Conservation (phyloP, 1,139 yeast species). For the Yamadazyma pseudoaaseri region DNA sequence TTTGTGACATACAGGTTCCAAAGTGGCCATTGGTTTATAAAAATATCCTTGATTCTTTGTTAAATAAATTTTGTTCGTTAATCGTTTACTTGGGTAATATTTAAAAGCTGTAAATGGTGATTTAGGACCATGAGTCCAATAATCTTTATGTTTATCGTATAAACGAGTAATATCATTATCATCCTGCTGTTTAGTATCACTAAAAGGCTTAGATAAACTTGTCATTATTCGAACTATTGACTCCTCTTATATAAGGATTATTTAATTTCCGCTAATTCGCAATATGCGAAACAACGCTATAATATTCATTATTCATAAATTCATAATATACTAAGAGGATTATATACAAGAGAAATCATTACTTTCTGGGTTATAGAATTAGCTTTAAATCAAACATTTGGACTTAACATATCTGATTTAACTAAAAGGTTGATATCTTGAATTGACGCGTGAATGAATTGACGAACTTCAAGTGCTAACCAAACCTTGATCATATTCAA, state of each 20-base stretch:
- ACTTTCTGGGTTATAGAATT: no score
- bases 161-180: not conserved
- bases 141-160: constrained; percentile 2
- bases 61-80: constrained; percentile 18
- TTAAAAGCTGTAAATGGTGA: constrained; percentile 29
- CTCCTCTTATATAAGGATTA: no score
- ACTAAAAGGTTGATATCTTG: constrained; percentile 59
- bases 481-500: constrained; percentile 86
- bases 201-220: no score
- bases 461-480: constrained; percentile 87
- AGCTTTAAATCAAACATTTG: constrained; percentile 30
- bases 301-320: no score
- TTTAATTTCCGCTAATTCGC: no score
- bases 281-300: no score
- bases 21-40: constrained; percentile 25
- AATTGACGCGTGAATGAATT: constrained; percentile 80
- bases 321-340: no score
- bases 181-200: not conserved
- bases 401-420: constrained; percentile 52
- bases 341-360: no score
- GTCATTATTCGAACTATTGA: no score
- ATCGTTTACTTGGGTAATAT: constrained; percentile 17
- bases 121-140: constrained; percentile 32
- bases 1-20: constrained; percentile 23
- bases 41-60: constrained; percentile 20